Conservation (phyloP, 2,329 filamentous ascomycete species). For the Phaeomoniella chlamydospora region DNA sequence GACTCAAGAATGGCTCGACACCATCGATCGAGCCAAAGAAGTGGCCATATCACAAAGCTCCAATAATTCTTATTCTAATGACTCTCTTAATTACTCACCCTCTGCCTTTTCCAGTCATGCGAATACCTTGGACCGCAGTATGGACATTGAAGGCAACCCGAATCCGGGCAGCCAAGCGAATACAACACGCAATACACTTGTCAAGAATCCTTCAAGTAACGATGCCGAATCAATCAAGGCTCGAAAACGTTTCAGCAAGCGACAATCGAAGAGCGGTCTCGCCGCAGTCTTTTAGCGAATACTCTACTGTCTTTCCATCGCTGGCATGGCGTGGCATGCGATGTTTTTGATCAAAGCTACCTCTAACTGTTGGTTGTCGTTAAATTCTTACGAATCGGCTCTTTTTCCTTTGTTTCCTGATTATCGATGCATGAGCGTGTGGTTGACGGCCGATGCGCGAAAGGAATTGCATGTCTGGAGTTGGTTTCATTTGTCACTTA, state of each 20-base stretch:
- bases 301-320: background rate
- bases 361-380: too few species aligned
- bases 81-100: slow-evolving; percentile 52
- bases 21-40: slow-evolving; percentile 72
- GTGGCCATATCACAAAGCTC: slow-evolving; percentile 62
- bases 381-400: too few species aligned
- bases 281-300: slow-evolving; percentile 61
- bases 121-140: slow-evolving; percentile 26
- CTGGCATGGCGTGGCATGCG: background rate
- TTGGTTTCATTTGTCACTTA: background rate
- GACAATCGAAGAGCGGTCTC: slow-evolving; percentile 88
- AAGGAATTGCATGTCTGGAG: background rate
- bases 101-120: slow-evolving; percentile 56
- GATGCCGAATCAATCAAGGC: slow-evolving; percentile 42
- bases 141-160: slow-evolving; percentile 21
- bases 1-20: slow-evolving; percentile 85
- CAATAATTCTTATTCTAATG: slow-evolving; percentile 52
- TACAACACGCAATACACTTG: slow-evolving; percentile 28
- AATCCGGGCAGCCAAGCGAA: slow-evolving; percentile 12
- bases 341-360: slow-evolving; percentile 3
- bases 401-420: background rate
- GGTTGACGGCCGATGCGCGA: too few species aligned
- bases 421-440: background rate
- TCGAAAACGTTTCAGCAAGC: slow-evolving; percentile 66
- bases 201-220: slow-evolving; percentile 25